Conservation (phyloP, 2,329 filamentous ascomycete species). For the Aspergillus luchuensis region DNA sequence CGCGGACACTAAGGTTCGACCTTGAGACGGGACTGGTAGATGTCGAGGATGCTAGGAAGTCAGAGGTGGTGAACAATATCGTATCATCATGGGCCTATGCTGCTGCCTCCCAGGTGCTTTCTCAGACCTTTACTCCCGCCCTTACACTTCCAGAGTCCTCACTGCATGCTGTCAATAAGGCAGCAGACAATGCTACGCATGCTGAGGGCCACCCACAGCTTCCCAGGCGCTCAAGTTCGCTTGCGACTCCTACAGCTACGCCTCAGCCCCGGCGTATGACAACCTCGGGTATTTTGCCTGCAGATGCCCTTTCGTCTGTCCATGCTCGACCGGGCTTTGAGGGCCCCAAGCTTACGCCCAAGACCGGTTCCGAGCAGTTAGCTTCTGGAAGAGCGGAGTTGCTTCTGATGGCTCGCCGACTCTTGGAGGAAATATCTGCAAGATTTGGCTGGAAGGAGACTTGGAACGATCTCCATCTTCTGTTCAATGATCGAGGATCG, state of each 20-base stretch:
- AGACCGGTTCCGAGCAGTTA: constrained; percentile 73
- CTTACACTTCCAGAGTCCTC: constrained; percentile 42
- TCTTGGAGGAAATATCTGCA: constrained; percentile 73
- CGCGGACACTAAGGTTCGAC: constrained; percentile 77
- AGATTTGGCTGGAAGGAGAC: constrained; percentile 74
- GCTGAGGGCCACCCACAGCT: constrained; percentile 32
- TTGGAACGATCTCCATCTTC: constrained; percentile 62
- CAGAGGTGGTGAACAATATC: constrained; percentile 47
- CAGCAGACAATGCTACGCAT: constrained; percentile 22
- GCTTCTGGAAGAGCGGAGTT: constrained; percentile 82
- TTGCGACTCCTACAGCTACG: constrained; percentile 25
- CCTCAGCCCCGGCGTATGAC: constrained; percentile 25
- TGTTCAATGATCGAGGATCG: constrained; percentile 37
- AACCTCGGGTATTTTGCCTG: constrained; percentile 32
- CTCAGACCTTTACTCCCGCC: constrained; percentile 41
- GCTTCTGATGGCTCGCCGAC: constrained; percentile 74
- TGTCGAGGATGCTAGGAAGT: constrained; percentile 36
- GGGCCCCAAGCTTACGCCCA: constrained; percentile 33
- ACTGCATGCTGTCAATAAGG: constrained; percentile 32
- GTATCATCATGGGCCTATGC: constrained; percentile 52
- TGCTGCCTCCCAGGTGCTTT: constrained; percentile 47
- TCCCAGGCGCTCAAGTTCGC: constrained; percentile 45
- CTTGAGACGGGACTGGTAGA: constrained; percentile 63
- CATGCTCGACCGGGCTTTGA: constrained; percentile 50
- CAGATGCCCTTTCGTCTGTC: constrained; percentile 34